Base-by-base conservation (phyloP, 2,329 filamentous ascomycete species). In the Pseudogymnoascus sp. region DNA sequence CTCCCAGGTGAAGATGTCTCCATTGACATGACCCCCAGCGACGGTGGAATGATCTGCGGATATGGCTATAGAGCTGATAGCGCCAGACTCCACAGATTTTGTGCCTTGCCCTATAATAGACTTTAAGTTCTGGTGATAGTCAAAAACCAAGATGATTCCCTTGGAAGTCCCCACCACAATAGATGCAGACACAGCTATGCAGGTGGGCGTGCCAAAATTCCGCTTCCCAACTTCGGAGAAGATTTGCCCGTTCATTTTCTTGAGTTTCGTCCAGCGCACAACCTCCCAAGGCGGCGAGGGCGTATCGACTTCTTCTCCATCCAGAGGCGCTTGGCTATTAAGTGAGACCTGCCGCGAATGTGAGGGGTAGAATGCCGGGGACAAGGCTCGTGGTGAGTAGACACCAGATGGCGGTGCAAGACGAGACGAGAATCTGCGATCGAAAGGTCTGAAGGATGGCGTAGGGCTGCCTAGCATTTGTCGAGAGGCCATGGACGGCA, bases 1-100 rank as follows among this genome's bases (percentile, higher is more conserved):
- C 72, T 99, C 95, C 95, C 95, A 99, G 0, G 93, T 99, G 71
- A 97, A 97, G 60, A 99, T 96, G 71, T 86, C 87, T 2, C 94
- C 95, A 68, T 88, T 90, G 0, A 86, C 87, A 80, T 99, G 93
- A 3, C 94, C 94, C 37, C 87, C 90, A 35, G 91, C 94, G 66
- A 99, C 82, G 0, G 93, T 96, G 1, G 90, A 89, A 73, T 97
- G 92, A 71, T 99, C 94, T 15, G 93, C 92, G 29, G 94, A 96
- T 62, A 97, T 85, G 4, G 94, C 91, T 63, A 99, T 79, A 1
- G 94, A 84, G 4, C 91, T 96, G 58, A 99, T 82, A 50, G 92
- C 79, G 1, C 94, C 95, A 65, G 89, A 95, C 76, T 97, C 94
- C 59, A 96, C 84, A 69, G 94, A 93, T 81, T 94, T 96, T 0